A percentile compares a stretch with the other conserved stretches of the same genome.
phyloP scores from a whole-genome alignment of 1,284 basidiomycete species.

The Leccinum subrobustum region DNA sequence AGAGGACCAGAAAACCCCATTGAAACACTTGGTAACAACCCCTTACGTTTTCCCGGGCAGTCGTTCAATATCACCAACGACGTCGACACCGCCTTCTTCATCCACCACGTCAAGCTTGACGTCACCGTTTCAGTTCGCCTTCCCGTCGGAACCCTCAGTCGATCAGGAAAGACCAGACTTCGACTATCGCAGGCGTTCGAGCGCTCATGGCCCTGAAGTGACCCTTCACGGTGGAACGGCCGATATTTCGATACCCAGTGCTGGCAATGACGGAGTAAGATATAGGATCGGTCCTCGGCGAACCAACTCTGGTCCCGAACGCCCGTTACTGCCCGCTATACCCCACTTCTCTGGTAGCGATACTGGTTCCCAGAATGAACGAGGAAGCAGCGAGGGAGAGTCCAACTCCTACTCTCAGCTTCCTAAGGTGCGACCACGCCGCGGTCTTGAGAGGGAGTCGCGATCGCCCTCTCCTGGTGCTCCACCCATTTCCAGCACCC shows the following conservation, averaged over 20 bases:
- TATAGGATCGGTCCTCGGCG: conserved; percentile 54
- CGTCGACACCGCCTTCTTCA: conserved; percentile 63
- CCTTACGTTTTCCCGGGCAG: conserved; percentile 66
- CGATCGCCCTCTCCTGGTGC: conserved; percentile 71
- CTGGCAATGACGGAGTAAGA: conserved; percentile 52
- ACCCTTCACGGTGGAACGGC: conserved; percentile 70
- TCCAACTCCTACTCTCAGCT: conserved; percentile 42
- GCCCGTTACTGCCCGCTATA: conserved; percentile 47
- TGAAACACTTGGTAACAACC: conserved; percentile 54
- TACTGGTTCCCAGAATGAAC: conserved; percentile 50
- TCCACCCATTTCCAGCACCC: conserved; percentile 68
- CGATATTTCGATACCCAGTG: conserved; percentile 58
- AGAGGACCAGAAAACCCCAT: conserved; percentile 61
- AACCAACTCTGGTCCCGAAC: conserved; percentile 50
- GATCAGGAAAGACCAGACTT: conserved; percentile 60
- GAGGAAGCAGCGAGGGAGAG: conserved; percentile 57
- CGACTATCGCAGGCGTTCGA: conserved; percentile 59
- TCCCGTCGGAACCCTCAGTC: conserved; percentile 50
- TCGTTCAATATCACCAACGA: conserved; percentile 71
- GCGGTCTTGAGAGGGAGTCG: conserved; percentile 48
- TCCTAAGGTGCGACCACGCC: conserved; percentile 43
- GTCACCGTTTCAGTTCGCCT: conserved; percentile 62
- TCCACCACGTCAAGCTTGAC: conserved; percentile 58
- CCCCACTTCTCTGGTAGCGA: conserved; percentile 55
- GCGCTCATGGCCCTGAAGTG: conserved; percentile 52